Evolutionary conservation across 2,329 filamentous ascomycete species (phyloP).

Genomic region (Tolypocladium nubicola): DNA sequence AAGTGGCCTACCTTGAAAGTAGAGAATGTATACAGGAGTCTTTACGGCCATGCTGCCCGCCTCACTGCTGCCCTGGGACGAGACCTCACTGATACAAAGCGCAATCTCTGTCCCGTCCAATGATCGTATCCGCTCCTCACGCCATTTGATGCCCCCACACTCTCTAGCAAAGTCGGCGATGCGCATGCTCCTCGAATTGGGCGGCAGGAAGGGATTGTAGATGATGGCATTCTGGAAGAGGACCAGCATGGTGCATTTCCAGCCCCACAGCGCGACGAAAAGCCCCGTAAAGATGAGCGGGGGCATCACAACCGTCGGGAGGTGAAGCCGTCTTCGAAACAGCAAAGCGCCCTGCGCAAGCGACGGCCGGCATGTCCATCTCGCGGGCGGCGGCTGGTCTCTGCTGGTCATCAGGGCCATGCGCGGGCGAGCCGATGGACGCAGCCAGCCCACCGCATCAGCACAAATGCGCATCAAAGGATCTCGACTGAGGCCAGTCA

Average conservation of each 20-base stretch:
- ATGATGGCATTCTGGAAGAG: conserved; percentile 74
- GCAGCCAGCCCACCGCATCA: background rate
- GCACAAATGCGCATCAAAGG: background rate
- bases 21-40: conserved; percentile 41
- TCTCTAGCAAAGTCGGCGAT: conserved; percentile 51
- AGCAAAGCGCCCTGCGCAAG: background rate
- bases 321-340: conserved; percentile 15
- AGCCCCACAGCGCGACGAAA: conserved; percentile 51
- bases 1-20: conserved; percentile 39
- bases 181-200: conserved; percentile 56
- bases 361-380: background rate
- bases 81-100: conserved; percentile 41
- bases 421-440: background rate
- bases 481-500: conserved; percentile 3
- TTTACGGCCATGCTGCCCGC: background rate
- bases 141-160: conserved; percentile 56
- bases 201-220: conserved; percentile 68
- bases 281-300: conserved; percentile 58
- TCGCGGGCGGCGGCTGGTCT: background rate
- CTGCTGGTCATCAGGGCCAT: background rate
- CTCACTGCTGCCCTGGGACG: conserved; percentile 1
- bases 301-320: conserved; percentile 41
- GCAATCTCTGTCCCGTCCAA: conserved; percentile 56
- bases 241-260: conserved; percentile 64
- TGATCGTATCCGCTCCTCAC: conserved; percentile 48